Evolutionary conservation across 2,329 filamentous ascomycete species (phyloP).

Genomic region (Phaeosphaeria sp.): DNA sequence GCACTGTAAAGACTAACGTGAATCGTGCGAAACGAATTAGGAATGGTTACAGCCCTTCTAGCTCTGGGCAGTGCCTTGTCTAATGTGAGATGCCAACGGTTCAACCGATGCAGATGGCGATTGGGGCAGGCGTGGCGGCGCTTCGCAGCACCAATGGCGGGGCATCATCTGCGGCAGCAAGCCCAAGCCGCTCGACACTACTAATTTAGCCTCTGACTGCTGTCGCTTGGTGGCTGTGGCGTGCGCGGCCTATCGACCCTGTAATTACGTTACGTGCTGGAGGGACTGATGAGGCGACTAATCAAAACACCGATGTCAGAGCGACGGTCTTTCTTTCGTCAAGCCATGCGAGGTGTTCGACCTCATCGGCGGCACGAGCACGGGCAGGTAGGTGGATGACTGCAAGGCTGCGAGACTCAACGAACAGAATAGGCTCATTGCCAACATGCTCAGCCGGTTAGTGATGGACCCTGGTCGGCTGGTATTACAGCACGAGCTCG

Average conservation of each 20-base stretch:
- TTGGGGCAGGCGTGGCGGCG: too few relatives aligned
- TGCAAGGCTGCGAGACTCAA: too few relatives aligned
- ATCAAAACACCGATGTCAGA: not conserved
- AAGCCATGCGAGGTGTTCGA: conserved; percentile 27
- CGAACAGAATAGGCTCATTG: too few relatives aligned
- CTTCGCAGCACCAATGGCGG: too few relatives aligned
- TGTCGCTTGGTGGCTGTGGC: conserved; percentile 32
- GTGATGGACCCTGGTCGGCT: conserved; percentile 13
- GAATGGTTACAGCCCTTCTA: too few relatives aligned
- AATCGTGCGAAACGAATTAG: too few relatives aligned
- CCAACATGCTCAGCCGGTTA: too few relatives aligned
- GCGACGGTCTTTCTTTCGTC: not conserved
- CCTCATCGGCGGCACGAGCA: conserved; percentile 29
- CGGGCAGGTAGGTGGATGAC: conserved; percentile 6
- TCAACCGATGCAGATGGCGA: too few relatives aligned
- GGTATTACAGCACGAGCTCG: conserved; percentile 17
- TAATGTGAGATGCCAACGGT: too few relatives aligned
- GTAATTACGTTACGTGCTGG: conserved; percentile 24
- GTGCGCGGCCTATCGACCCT: conserved; percentile 34
- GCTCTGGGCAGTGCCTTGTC: too few relatives aligned
- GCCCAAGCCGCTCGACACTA: conserved; percentile 13
- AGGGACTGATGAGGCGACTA: conserved; percentile 25
- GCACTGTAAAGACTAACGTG: too few relatives aligned
- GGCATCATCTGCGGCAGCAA: too few relatives aligned
- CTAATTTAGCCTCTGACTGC: conserved; percentile 15